Evolutionary conservation across 495 filamentous ascomycete species (phyloP).

Genomic region (Cairneyella variabilis): DNA sequence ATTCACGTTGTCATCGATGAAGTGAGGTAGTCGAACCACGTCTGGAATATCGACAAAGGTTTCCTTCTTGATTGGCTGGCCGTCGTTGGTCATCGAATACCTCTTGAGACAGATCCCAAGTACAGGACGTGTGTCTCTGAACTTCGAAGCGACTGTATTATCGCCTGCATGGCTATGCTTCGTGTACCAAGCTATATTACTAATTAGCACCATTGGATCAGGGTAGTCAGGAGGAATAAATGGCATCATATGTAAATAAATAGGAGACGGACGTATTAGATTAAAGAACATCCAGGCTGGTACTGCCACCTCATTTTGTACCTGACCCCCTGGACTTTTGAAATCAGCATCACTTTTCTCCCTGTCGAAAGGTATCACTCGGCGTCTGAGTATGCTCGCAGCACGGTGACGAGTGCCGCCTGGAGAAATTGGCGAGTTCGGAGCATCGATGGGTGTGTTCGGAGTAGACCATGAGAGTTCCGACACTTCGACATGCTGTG

Average conservation of each 20-base stretch:
- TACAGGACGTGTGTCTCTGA: conserved; percentile 71
- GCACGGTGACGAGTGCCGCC: conserved; percentile 38
- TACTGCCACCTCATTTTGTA: conserved; percentile 81
- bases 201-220: conserved; percentile 35
- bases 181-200: conserved; percentile 49
- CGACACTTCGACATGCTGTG: conserved; percentile 19
- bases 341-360: conserved; percentile 30
- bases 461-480: conserved; percentile 16
- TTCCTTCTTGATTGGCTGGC: conserved; percentile 62
- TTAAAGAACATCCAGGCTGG: conserved; percentile 98
- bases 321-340: conserved; percentile 28
- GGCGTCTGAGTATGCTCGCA: conserved; percentile 60
- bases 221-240: conserved; percentile 35
- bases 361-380: conserved; percentile 45
- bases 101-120: conserved; percentile 90
- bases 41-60: conserved; percentile 90
- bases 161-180: conserved; percentile 69
- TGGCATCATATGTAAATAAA: conserved; percentile 21
- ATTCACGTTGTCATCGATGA: conserved; percentile 72
- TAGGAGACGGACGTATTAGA: conserved; percentile 57
- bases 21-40: conserved; percentile 83
- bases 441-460: conserved; percentile 9
- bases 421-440: conserved; percentile 15
- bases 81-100: conserved; percentile 71
- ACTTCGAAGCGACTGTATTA: conserved; percentile 68